These are phyloP conservation scores for Pichia californica DNA, from an alignment of 805 yeast genomes.

Conservation along the genomic window DNA sequence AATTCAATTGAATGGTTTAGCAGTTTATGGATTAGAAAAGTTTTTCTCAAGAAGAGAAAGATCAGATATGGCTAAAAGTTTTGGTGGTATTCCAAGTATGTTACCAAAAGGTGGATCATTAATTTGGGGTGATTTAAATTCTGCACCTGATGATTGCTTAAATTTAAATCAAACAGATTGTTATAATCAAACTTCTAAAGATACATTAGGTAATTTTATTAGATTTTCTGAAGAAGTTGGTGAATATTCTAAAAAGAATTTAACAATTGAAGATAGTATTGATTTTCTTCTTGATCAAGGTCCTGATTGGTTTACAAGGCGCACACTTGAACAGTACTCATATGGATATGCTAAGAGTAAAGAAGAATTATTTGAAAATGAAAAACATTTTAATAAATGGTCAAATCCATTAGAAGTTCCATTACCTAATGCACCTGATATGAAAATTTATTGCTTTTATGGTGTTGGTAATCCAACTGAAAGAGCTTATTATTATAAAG, in stretches of 20 bases:
- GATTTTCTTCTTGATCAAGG: conserved; percentile 57
- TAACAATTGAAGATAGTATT: conserved; percentile 63
- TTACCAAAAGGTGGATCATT: conserved; percentile 89
- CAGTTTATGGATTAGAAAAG: conserved; percentile 90
- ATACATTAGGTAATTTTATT: conserved; percentile 68
- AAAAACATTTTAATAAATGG: conserved; percentile 78
- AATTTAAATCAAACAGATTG: conserved; percentile 9
- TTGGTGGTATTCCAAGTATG: conserved; percentile 96
- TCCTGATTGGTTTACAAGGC: conserved; percentile 68
- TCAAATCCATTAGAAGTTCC: conserved; percentile 90
- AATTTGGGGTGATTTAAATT: conserved; percentile 73
- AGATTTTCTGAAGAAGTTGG: conserved; percentile 48
- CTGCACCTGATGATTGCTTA: conserved; percentile 64
- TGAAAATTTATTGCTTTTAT: conserved; percentile 83
- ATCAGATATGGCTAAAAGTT: conserved; percentile 73
- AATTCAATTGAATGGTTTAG: conserved; percentile 85
- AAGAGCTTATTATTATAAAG: conserved; percentile 80
- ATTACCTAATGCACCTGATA: conserved; percentile 87
- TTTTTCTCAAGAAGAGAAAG: conserved; percentile 88
- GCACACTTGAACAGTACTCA: conserved; percentile 69
- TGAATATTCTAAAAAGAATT: conserved; percentile 39
- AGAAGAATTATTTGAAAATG: conserved; percentile 56
- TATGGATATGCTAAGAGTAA: conserved; percentile 62
- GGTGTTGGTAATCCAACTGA: conserved; percentile 98
- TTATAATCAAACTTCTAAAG: conserved; percentile 11